Percentiles rank a stretch among this genome's conserved stretches.
Conservation (phyloP, 2,329 filamentous ascomycete species). For the Blumeria hordei region DNA sequence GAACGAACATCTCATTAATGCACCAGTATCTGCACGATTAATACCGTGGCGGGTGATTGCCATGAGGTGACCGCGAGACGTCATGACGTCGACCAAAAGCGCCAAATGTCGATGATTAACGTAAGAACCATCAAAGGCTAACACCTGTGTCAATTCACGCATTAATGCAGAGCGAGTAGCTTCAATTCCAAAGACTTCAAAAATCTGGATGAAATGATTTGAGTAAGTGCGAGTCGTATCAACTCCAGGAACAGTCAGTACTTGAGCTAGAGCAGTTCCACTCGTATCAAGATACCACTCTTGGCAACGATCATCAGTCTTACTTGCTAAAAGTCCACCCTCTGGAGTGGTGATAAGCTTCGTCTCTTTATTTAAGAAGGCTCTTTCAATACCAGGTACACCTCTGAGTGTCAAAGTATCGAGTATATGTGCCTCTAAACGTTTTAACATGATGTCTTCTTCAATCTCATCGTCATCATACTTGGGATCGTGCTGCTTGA, state of each 20-base stretch:
- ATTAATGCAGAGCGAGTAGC: slow-evolving; percentile 71
- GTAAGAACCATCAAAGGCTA: slow-evolving; percentile 97
- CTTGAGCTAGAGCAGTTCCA: slow-evolving; percentile 64
- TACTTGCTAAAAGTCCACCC: slow-evolving; percentile 50
- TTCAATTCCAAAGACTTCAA: slow-evolving; percentile 90
- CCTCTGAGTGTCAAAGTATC: slow-evolving; percentile 81
- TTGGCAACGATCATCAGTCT: slow-evolving; percentile 49
- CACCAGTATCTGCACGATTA: slow-evolving; percentile 92
- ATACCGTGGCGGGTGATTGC: slow-evolving; percentile 96
- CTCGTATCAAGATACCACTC: slow-evolving; percentile 95
- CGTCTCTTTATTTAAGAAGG: slow-evolving; percentile 70
- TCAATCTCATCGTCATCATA: slow-evolving; percentile 53
- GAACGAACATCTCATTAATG: slow-evolving; percentile 97
- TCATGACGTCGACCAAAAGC: slow-evolving; percentile 93
- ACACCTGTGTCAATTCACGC: slow-evolving; percentile 69
- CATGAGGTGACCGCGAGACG: slow-evolving; percentile 76
- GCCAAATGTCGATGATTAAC: slow-evolving; percentile 97
- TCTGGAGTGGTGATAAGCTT: slow-evolving; percentile 42
- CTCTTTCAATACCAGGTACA: slow-evolving; percentile 67
- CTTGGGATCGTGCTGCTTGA: slow-evolving; percentile 43
- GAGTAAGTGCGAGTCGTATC: slow-evolving; percentile 70
- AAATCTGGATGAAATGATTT: slow-evolving; percentile 86
- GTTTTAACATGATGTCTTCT: slow-evolving; percentile 81
- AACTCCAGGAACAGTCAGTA: slow-evolving; percentile 70
- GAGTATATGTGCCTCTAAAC: slow-evolving; percentile 72